Base-by-base conservation (phyloP, 2,329 filamentous ascomycete species). In the Nigrospora oryzae region DNA sequence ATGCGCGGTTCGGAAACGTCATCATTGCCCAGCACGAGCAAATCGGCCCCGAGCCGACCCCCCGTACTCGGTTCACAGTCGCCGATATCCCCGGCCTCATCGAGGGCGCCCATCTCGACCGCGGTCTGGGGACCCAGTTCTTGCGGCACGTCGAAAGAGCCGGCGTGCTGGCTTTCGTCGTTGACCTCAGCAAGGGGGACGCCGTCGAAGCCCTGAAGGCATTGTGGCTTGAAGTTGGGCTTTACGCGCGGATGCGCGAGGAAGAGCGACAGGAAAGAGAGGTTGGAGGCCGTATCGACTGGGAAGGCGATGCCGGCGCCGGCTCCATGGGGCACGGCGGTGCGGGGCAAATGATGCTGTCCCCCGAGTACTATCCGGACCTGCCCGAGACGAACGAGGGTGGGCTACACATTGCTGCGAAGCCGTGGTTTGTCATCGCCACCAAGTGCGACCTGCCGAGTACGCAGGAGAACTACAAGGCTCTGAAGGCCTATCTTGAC, bases 11-110 rank as follows among this genome's bases (percentile, higher is more conserved):
- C 37, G 59, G 59, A 30, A 53, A 57, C 33, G 51, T 63, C 30
- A 53, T 63, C 19, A 50, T 62, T 36, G 46, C 57, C 23, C 49
- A 51, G 35, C 49, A 46, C 19, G 39, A 49, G 16, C 56, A 53
- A 42, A 47, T 56, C 41, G 52, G 49, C 34, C 66, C 74, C 39
- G 71, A 62, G 62, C 71, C 60, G 55, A 75, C 66, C 60, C 69
- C 77, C 1, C 77, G 89, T 32, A 89, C 85, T 1, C 82, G 86
- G 46, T 95, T 97, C 64, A 95, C 88, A 10, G 84, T 98, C 48
- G 93, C 93, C 14, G 93, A 98, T 62, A 97, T 98, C 46, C 93
- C 93, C 1, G 93, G 93, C 2, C 71, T 98, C 48, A 89, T 98
- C 40, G 84, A 94, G 63, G 89, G 88, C 52, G 93, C 93, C 0